phyloP scores from a whole-genome alignment of 768 basidiomycete genomes.

The Mycena filopes region DNA sequence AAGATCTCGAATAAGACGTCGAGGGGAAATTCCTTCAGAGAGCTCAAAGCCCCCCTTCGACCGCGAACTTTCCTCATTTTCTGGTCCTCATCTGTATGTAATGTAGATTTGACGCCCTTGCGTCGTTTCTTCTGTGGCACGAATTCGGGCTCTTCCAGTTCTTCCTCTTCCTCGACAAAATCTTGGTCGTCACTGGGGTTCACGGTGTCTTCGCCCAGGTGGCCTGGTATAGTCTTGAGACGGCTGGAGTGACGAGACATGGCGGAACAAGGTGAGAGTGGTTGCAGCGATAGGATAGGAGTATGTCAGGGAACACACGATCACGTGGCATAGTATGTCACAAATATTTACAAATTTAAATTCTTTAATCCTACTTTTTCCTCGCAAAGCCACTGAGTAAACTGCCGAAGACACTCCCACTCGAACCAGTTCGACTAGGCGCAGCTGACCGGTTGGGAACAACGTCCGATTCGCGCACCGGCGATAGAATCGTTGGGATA shows the following conservation, averaged over 20 bases:
- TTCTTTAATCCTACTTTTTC: slow-evolving; percentile 4
- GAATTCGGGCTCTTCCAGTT: slow-evolving; percentile 17
- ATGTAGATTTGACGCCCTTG: slow-evolving; percentile 11
- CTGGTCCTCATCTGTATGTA: neutral
- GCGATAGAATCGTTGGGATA: slow-evolving; percentile 76
- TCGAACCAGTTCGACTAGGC: slow-evolving; percentile 32
- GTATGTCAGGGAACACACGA: slow-evolving; percentile 1
- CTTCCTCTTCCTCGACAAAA: slow-evolving; percentile 1
- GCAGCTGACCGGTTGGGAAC: slow-evolving; percentile 59
- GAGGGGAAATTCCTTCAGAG: slow-evolving; percentile 35
- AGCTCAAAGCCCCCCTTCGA: slow-evolving; percentile 21
- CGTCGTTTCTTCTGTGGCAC: slow-evolving; percentile 20
- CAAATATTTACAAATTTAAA: too few species aligned
- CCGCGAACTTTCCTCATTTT: slow-evolving; percentile 24
- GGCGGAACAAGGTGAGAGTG: neutral
- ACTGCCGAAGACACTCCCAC: slow-evolving; percentile 37
- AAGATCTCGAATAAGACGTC: slow-evolving; percentile 56
- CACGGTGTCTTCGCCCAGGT: neutral
- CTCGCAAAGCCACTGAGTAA: slow-evolving; percentile 34
- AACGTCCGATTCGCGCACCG: slow-evolving; percentile 65
- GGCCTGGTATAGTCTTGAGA: neutral
- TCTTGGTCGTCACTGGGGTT: slow-evolving; percentile 6
- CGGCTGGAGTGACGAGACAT: slow-evolving; percentile 26
- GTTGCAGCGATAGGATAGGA: slow-evolving; percentile 2
- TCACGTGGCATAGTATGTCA: slow-evolving; percentile 11